Evolutionary conservation across 202 grass and related monocot species (phyloP).

Genomic region (Panicum virgatum): DNA sequence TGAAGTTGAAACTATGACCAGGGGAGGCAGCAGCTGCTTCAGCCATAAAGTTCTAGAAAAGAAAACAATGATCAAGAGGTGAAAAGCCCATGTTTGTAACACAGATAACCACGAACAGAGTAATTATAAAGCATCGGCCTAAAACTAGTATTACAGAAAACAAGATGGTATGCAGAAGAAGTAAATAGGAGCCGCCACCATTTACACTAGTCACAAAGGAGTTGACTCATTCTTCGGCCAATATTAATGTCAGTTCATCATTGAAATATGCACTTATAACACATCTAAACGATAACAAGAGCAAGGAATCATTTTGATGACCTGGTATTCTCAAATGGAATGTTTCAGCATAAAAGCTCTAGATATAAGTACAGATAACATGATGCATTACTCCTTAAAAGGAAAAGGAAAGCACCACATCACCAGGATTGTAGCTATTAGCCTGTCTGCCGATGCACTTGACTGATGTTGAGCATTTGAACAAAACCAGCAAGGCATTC

Average conservation of each 20-base stretch:
- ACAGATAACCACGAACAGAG: not conserved
- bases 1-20: conserved; percentile 49
- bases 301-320: not conserved
- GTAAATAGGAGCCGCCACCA: not conserved
- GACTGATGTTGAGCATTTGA: not conserved
- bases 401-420: not conserved
- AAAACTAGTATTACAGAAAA: not conserved
- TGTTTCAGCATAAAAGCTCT: not conserved
- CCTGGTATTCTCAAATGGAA: not conserved
- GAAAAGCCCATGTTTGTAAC: conserved; percentile 15
- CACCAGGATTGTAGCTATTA: not conserved
- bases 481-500: not conserved
- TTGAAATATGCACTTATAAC: not conserved
- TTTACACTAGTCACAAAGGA: not conserved
- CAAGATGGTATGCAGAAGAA: conserved; percentile 7
- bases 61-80: conserved; percentile 30
- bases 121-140: conserved; percentile 11
- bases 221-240: not conserved
- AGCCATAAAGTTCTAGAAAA: conserved; percentile 66
- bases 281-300: too few relatives aligned
- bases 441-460: not conserved
- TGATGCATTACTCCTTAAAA: not conserved
- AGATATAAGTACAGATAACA: not conserved
- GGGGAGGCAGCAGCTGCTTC: conserved; percentile 49
- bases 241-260: conserved; percentile 4